Conservation (phyloP, 345 rosid genomes). For the Eucalyptus sp. region DNA sequence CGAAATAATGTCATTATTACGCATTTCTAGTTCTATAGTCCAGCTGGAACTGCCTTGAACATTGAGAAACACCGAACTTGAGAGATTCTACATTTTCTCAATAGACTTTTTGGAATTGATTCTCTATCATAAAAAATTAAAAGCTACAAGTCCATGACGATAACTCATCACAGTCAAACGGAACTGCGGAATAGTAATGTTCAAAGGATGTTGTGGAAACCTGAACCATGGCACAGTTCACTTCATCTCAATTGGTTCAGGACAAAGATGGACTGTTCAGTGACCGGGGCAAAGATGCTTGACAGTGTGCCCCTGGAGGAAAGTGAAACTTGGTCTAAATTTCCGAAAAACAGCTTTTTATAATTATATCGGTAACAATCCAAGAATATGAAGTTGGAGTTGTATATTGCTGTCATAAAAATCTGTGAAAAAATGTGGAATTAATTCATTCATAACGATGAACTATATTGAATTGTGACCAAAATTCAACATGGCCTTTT, state of each 20-base stretch:
- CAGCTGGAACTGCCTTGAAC: not conserved
- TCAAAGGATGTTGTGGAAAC: too few species aligned
- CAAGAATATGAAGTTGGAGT: accelerated
- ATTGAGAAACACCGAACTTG: not conserved
- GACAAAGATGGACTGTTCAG: too few species aligned
- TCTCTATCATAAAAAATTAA: not conserved
- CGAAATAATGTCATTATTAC: not conserved
- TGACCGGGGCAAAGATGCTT: too few species aligned
- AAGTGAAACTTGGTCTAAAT: too few species aligned
- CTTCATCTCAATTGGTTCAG: too few species aligned
- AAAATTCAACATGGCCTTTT: not conserved
- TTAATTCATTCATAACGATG: accelerated
- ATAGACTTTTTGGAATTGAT: not conserved
- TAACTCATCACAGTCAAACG: not conserved
- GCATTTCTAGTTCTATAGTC: not conserved
- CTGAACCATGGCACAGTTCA: too few species aligned
- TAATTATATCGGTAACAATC: too few species aligned
- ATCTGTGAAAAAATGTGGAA: too few species aligned
- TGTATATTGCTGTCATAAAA: too few species aligned
- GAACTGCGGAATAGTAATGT: not conserved
- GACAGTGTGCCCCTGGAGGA: accelerated
- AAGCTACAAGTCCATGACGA: not conserved
- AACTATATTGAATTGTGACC: too few species aligned
- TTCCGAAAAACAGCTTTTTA: too few species aligned
- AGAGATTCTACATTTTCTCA: accelerated